phyloP scores from a whole-genome alignment of 106 monocot species.

The Dendrobium nobile region DNA sequence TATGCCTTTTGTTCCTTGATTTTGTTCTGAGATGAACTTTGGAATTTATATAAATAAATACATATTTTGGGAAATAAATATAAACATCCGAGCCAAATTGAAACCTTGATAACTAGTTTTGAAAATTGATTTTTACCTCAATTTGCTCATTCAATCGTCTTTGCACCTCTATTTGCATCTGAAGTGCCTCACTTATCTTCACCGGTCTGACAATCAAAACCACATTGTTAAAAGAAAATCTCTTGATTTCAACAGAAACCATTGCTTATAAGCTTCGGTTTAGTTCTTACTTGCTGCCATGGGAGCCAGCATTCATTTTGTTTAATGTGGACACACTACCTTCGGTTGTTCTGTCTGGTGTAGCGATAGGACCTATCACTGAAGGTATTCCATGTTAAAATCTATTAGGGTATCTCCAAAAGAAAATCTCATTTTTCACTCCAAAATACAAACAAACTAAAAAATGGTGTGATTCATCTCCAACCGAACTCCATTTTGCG shows the following conservation, averaged over 20 bases:
- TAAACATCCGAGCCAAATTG: not conserved
- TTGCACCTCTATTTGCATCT: slow-evolving; percentile 87
- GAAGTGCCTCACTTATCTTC: slow-evolving; percentile 72
- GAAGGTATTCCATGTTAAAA: not conserved
- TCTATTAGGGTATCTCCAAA: not conserved
- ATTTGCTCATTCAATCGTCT: slow-evolving; percentile 73
- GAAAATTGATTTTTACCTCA: slow-evolving; percentile 38
- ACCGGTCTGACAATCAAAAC: slow-evolving; percentile 30
- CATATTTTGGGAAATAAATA: not conserved
- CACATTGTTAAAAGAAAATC: not conserved
- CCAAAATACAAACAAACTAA: no score
- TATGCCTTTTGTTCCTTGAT: no score
- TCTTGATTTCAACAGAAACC: not conserved
- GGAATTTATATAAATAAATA: not conserved
- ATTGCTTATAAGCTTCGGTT: not conserved
- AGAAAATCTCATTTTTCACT: no score
- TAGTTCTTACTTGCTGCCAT: slow-evolving; percentile 49
- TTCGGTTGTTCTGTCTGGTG: slow-evolving; percentile 24
- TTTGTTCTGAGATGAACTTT: no score
- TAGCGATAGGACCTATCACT: slow-evolving; percentile 16
- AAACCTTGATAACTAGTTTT: not conserved
- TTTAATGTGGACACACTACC: slow-evolving; percentile 13
- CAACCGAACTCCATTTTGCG: no score
- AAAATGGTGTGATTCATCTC: no score
- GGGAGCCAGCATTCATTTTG: slow-evolving; percentile 17